Base-by-base conservation (phyloP, 495 filamentous ascomycete species). In the Rusavskia elegans region DNA sequence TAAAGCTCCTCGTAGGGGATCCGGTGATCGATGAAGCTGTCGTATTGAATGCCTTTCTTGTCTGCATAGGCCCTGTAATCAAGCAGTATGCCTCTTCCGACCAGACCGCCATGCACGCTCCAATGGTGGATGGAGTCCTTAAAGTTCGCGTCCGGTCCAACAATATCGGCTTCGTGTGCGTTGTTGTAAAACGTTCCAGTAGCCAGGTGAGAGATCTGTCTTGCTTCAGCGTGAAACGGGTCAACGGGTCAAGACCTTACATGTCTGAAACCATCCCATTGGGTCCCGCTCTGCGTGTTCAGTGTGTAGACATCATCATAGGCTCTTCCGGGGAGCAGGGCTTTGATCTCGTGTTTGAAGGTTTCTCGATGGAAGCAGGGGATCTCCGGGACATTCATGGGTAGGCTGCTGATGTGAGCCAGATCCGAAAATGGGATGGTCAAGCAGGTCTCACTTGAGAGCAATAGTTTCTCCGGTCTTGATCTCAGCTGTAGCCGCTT, bases 191-290 rank as follows among this genome's bases (percentile, higher is more conserved):
- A 82, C 42, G 56, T 62, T 14, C 45, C 64, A 57, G 53, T 67
- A 27, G 65, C 63, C 51, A 71, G 65, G 64, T 72, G 56, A 27
- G 45, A 48, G 53, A 52, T 51, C 55, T 53, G 63, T 20, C 45
- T 38, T 32, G 50, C 14, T 42, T 42, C 20, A 50, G 29, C 8
- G 19, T 20, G 19, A 5, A 23, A 49, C 3, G 19, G 32, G 13
- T 35, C 17, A 37, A 16, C 4, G 46, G n/a, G 4, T 8, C 29
- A 25, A 57, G 60, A 35, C 64, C 13, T 35, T 11, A 77, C 73
- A 58, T 87, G 83, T 45, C 81, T 69, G n/a, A 88, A 71, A 19
- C 82, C 80, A 59, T 89, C 85, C 85, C 85, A 88, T 64, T 90
- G 85, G 3, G 80, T 83, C 25, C 77, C 77, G 57, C 78, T 76